phyloP scores from a whole-genome alignment of 495 filamentous ascomycete species.

The Podospora pseudopauciseta region DNA sequence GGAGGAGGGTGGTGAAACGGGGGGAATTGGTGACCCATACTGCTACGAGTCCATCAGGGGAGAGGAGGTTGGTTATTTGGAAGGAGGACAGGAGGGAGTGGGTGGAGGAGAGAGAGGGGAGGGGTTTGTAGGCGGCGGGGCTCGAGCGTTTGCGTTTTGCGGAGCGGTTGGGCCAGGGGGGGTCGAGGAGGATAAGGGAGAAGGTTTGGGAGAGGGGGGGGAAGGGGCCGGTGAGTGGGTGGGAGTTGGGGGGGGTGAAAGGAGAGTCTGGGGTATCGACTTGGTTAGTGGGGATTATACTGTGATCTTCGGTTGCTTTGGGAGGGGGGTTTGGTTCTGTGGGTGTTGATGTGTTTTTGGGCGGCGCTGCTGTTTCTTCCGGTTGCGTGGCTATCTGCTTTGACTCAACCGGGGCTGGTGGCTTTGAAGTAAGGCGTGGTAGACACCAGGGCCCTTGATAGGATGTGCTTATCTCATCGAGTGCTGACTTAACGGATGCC shows the following conservation, averaged over 20 bases:
- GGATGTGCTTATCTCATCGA: slow-evolving; percentile 31
- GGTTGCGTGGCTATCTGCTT: not conserved
- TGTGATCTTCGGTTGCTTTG: too few species aligned
- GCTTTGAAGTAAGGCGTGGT: slow-evolving; percentile 27
- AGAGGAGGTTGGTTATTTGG: slow-evolving; percentile 54
- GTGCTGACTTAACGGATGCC: slow-evolving; percentile 39
- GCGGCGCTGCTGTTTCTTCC: not conserved
- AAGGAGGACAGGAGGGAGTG: slow-evolving; percentile 46
- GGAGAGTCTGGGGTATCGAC: not conserved
- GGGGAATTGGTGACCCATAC: slow-evolving; percentile 89
- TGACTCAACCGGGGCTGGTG: slow-evolving; percentile 6
- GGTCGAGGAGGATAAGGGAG: slow-evolving; percentile 80
- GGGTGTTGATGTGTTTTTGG: not conserved
- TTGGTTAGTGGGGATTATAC: too few species aligned
- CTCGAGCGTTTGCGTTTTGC: slow-evolving; percentile 57
- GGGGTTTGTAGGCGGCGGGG: slow-evolving; percentile 52
- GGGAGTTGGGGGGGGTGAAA: slow-evolving; percentile 35
- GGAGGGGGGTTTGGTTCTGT: not conserved
- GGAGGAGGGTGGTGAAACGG: slow-evolving; percentile 55
- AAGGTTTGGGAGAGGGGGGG: slow-evolving; percentile 45
- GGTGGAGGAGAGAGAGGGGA: slow-evolving; percentile 38
- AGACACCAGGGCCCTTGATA: slow-evolving; percentile 47
- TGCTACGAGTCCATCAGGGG: slow-evolving; percentile 53
- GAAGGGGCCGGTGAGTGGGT: slow-evolving; percentile 41
- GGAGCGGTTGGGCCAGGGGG: slow-evolving; percentile 92